Base-by-base conservation (phyloP, 257 asterid genomes). In the Cordia subcordata region DNA sequence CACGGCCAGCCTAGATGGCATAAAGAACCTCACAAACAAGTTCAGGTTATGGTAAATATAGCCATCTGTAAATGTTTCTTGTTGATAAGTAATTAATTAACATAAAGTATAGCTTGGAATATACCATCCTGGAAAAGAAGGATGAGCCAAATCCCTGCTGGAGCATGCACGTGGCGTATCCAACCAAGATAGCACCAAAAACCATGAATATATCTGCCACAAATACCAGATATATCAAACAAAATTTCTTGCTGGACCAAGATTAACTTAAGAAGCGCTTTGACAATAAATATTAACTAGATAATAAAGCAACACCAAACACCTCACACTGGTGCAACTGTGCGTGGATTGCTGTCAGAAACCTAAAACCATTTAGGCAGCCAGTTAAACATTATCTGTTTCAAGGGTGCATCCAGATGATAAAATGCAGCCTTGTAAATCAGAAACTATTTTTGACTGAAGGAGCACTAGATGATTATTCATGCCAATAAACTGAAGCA, bases 141-240 rank as follows among this genome's bases (percentile, higher is more conserved):
- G 88, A 72, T 40, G 96, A 82, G 62, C 96, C 97, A 61, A 89
- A 80, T 65, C 97, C 96, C 53, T 83, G 96, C 71, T 85, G 99
- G 68, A 89, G 87, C 77, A 77, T 67, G 82, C 95, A 83, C 8
- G 79, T 68, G 63, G 71, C 66, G 19, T 93, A 93, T 37, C 99
- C 97, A 13, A 80, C 63, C 37, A 89, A 46, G 66, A 93, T 78
- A 61, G 96, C 96, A 70, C 97, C 97, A 47, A 81, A 76, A 54
- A 89, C 94, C 95, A 93, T 73, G 62, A 86, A 67, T 79, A 93
- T 76, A 83, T 89, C 99, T 89, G 94, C 84, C 69, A 65, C 47
- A 73, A 51, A 67, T 61, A 61, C 57, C 50, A 59, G 54, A 55
- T 22, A 27, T 12, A 39, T 70, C 49, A 67, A 55, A 44, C 42